Percentiles rank a stretch among this genome's conserved stretches.
Evolutionary conservation across 306 rosid species (phyloP).

Genomic region (Phaseolus lunatus): DNA sequence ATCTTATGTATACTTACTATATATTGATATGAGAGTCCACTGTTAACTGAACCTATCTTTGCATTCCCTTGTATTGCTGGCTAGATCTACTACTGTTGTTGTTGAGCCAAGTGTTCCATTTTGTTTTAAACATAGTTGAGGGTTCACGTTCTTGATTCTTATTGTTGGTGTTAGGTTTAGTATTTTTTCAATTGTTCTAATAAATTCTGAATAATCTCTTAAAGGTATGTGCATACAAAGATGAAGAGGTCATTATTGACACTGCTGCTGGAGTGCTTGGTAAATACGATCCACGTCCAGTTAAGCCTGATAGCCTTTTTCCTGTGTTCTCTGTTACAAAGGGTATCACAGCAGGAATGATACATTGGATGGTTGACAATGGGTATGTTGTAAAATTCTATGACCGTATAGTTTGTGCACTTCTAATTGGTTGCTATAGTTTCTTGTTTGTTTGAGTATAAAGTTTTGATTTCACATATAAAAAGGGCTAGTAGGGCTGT

Average conservation of each 20-base stretch:
- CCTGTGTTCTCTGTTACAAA: conserved; percentile 93
- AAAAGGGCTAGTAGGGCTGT: conserved; percentile 26
- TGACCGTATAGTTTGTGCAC: conserved; percentile 8
- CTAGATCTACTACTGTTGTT: not conserved
- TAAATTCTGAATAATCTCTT: conserved; percentile 42
- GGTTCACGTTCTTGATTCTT: conserved; percentile 20
- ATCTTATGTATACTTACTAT: not conserved
- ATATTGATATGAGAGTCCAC: not conserved
- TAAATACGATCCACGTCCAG: conserved; percentile 99
- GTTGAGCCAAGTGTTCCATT: conserved; percentile 28
- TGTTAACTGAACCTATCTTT: not conserved
- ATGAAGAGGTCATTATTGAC: conserved; percentile 93
- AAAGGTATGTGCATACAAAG: conserved; percentile 99
- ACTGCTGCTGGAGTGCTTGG: conserved; percentile 99
- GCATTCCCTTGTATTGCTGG: not conserved
- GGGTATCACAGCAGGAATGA: conserved; percentile 94
- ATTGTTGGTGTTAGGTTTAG: conserved; percentile 31
- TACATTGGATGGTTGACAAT: conserved; percentile 96
- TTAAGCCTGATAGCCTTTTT: conserved; percentile 92
- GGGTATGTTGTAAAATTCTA: conserved; percentile 62
- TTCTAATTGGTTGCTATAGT: conserved; percentile 28
- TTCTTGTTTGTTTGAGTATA: conserved; percentile 22
- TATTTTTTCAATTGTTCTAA: conserved; percentile 9
- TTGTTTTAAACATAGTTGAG: not conserved
- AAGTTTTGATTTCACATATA: conserved; percentile 26